Base-by-base conservation (phyloP, 1,284 basidiomycete genomes). In the Sparassis latifolia region DNA sequence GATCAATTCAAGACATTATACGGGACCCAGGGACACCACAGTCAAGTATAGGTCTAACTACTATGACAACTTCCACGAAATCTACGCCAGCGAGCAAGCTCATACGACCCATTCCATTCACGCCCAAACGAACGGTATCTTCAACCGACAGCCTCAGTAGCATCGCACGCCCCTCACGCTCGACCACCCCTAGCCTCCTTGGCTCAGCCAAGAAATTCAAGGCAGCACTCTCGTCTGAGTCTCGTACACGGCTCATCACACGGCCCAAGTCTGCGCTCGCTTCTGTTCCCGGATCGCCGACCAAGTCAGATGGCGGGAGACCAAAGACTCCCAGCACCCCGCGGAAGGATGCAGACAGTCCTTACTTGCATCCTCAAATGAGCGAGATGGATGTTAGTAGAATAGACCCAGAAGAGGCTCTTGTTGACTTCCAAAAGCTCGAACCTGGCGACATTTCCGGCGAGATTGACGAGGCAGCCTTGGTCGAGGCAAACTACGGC, bases 311-410 rank as follows among this genome's bases (percentile, higher is more conserved):
- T 64, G 65, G 68, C n/a, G 42, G 54, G 2, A 64, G 80, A 20
- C 77, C 82, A n/a, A 76, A 75, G 61, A 70, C 70, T 29, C 70
- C 70, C 0, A 64, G 53, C 9, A 69, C 69, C 5, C 68, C 71
- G 47, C 56, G 64, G 48, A 67, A 66, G 53, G 70, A 70, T 5
- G 70, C 73, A 37, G 77, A 76, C 33, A 78, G 71, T 44, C 77
- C 77, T 1, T 65, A 61, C 20, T 58, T 74, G n/a, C 70, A 73
- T 58, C 72, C 75, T 33, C 64, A 70, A 5, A 65, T 74, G 3
- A 82, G 80, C 57, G 80, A 84, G 60, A 85, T 86, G 82, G 86
- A 89, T 54, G 80, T 87, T n/a, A 84, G 77, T 64, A 76, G 79
- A 49, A 74, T 88, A 33, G 84, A 89, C 62, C 84, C 85, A 4